Base-by-base conservation (phyloP, 176 grass and related monocot genomes). In the Oryza australiensis region DNA sequence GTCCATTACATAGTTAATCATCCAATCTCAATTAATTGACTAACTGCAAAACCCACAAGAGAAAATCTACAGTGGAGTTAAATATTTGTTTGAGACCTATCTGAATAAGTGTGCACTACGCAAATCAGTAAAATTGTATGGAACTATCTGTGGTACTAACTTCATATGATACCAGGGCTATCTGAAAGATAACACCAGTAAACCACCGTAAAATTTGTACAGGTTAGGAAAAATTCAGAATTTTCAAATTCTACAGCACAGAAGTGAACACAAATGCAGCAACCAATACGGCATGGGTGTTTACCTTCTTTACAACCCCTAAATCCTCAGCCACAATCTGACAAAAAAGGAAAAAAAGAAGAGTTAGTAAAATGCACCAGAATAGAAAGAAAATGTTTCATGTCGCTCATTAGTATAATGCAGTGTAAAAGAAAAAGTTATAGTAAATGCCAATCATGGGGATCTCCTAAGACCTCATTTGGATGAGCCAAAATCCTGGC, bases 261-360 rank as follows among this genome's bases (percentile, higher is more conserved):
- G 32, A 82, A 33, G 26, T 64, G 10, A 79, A 49, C 23, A 43
- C 69, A 24, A 70, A 37, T 83, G 13, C 66, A 60, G 59, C 26
- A 37, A 65, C n/a, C 9, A 87, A 67, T 49, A 81, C 26, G 30
- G 55, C 48, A 34, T 22, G 23, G 30, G 0, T 74, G 40, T 68
- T 83, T 80, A 98, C 95, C 87, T 90, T 98, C 86, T 98, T 98
- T 81, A 94, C 64, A 57, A 98, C 88, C 75, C 88, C 95, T 72
- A 98, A 85, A 86, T 98, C 95, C 82, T 98, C 95, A 60, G 86
- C 67, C 65, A 98, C 72, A 20, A 98, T 83, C 95, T 98, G 84
- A 59, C 26, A 91, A 41, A 87, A 24, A 40, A 72, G 22, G 29
- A 41, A 72, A 26, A 66, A 23, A 66, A 67, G 1, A 24, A 77